Base-by-base conservation (phyloP, 352 stramenopile species). In the Pythium phragmiticola region DNA sequence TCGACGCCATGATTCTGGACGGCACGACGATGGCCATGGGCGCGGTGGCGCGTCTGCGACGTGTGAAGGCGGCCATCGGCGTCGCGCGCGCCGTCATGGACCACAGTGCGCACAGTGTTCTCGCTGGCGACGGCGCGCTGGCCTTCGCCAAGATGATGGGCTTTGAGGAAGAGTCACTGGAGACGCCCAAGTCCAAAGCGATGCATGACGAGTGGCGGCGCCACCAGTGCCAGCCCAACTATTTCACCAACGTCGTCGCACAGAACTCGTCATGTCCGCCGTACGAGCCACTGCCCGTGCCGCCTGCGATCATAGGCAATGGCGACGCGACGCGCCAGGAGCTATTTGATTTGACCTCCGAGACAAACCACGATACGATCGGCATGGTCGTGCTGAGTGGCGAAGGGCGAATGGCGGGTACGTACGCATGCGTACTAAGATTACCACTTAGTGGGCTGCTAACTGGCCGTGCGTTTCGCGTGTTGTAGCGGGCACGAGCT, bases 1-100 rank as follows among this genome's bases (percentile, higher is more conserved):
- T 97, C 13, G 90, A 97, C 57, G 88, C 90, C 7, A 97, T 97
- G 88, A 93, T 97, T 58, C 70, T 97, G 67, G 88, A 96, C 52
- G 90, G 88, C 7, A 72, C 72, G 17, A 92, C 75, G 14, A 91
- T 94, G 77, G 75, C 77, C 59, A 94, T 97, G 76, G 89, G 90
- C 13, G 87, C 87, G 0, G 89, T 97, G 4, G 90, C 77, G 12
- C 83, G 84, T 60, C 67, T 97, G 33, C 75, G 84, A 53, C 77
- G 84, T 45, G 73, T 96, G 48, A 96, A 96, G 47, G 65, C 82
- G 30, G 90, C 89, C 4, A 94, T 96, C 58, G 60, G 77, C 54
- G 88, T 95, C 49, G 90, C 90, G 1, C 80, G 88, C 26, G 83
- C 80, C 1, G 90, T 97, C 21, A 83, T 97, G 80, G 74, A 96